These are phyloP conservation scores for Dioszegia crocea DNA, from an alignment of 768 basidiomycete species.

Conservation along the genomic window DNA sequence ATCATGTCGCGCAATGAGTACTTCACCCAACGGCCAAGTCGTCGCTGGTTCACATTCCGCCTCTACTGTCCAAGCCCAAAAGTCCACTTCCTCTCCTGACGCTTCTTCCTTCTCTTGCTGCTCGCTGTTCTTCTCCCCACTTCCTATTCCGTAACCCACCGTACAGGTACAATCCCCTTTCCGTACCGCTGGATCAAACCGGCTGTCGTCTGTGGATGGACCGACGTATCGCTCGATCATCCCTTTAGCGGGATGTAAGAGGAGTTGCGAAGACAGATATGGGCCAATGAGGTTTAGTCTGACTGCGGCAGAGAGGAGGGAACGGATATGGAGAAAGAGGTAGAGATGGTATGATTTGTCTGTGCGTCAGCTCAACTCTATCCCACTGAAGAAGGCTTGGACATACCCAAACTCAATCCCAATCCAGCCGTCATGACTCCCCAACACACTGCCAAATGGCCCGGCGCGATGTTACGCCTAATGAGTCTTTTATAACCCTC, in stretches of 20 bases:
- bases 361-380: slow-evolving; percentile 43
- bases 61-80: slow-evolving; percentile 34
- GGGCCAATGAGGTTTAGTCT: slow-evolving; percentile 88
- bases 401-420: slow-evolving; percentile 65
- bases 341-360: slow-evolving; percentile 80
- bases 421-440: slow-evolving; percentile 76
- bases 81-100: slow-evolving; percentile 3
- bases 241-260: slow-evolving; percentile 67
- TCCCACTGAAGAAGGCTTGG: background rate
- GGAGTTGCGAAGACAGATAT: slow-evolving; percentile 81
- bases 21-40: slow-evolving; percentile 95
- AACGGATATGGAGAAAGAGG: slow-evolving; percentile 86
- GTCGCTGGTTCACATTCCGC: slow-evolving; percentile 66
- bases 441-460: slow-evolving; percentile 89
- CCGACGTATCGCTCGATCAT: slow-evolving; percentile 59
- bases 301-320: slow-evolving; percentile 84
- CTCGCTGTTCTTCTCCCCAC: background rate
- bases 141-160: slow-evolving; percentile 57
- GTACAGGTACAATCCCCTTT: slow-evolving; percentile 17
- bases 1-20: slow-evolving; percentile 84
- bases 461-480: slow-evolving; percentile 62
- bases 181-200: too few species aligned
- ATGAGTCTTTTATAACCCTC: slow-evolving; percentile 67
- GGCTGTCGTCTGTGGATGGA: too few species aligned
- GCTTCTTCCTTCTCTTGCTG: background rate